Percentiles rank a stretch among this genome's conserved stretches.
Conservation (phyloP, 768 basidiomycete species). For the Leccinum truebloodii region DNA sequence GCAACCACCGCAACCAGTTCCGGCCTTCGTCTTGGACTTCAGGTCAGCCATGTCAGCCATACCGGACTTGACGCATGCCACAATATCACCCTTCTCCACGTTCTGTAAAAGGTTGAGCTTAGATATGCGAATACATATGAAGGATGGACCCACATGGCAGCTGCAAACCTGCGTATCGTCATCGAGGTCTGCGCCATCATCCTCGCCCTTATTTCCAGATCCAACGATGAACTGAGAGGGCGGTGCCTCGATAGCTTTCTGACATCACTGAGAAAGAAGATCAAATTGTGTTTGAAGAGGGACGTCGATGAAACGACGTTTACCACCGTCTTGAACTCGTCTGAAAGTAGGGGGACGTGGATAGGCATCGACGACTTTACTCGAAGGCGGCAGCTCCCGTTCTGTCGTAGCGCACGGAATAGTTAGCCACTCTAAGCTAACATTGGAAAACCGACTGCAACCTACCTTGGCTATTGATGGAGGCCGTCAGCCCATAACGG, state of each 20-base stretch:
- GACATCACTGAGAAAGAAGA: not conserved
- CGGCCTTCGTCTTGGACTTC: conserved; percentile 68
- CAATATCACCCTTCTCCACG: conserved; percentile 60
- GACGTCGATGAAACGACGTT: too few species aligned
- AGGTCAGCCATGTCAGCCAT: conserved; percentile 50
- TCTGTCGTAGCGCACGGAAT: too few species aligned
- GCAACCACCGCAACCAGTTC: conserved; percentile 72
- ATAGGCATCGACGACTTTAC: too few species aligned
- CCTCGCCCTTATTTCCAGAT: conserved; percentile 47
- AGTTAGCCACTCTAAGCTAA: too few species aligned
- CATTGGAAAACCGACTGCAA: too few species aligned
- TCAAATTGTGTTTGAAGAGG: not conserved
- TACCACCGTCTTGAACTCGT: too few species aligned
- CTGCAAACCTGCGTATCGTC: conserved; percentile 73
- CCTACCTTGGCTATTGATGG: too few species aligned
- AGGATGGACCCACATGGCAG: conserved; percentile 48
- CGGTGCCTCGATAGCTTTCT: conserved; percentile 66
- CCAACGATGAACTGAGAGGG: conserved; percentile 71
- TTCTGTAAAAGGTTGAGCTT: conserved; percentile 42
- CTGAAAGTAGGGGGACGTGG: too few species aligned
- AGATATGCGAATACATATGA: not conserved
- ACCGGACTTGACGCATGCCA: conserved; percentile 51
- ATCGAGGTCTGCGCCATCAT: conserved; percentile 65
- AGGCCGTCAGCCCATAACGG: too few species aligned
- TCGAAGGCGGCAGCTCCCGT: too few species aligned